These are phyloP conservation scores for Tylopilus subfusipes DNA, from an alignment of 768 basidiomycete genomes.

Conservation along the genomic window DNA sequence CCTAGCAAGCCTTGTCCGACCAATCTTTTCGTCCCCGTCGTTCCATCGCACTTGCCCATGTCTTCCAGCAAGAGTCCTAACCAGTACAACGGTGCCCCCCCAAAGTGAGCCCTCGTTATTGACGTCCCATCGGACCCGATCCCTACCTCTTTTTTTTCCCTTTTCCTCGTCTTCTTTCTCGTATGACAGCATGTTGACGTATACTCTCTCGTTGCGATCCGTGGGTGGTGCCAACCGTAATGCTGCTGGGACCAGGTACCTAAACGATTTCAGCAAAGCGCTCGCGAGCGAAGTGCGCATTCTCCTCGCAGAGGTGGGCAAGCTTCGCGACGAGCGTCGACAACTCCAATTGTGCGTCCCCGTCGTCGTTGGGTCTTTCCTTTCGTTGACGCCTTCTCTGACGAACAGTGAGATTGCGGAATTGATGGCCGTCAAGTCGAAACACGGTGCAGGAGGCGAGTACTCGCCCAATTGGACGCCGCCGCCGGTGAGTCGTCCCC, in stretches of 20 bases:
- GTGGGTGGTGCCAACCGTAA: background rate
- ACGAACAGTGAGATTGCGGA: slow-evolving; percentile 72
- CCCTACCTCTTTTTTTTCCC: background rate
- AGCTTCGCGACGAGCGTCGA: slow-evolving; percentile 56
- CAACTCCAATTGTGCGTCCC: slow-evolving; percentile 51
- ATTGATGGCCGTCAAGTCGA: slow-evolving; percentile 78
- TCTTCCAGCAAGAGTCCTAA: slow-evolving; percentile 34
- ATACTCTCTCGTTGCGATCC: background rate
- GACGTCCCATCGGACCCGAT: background rate
- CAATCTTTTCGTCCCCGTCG: background rate
- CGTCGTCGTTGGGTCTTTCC: background rate
- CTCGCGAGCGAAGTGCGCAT: slow-evolving; percentile 61
- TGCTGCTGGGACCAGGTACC: slow-evolving; percentile 36
- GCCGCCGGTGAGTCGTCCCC: slow-evolving; percentile 44
- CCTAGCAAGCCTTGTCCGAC: background rate
- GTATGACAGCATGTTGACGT: slow-evolving; percentile 6
- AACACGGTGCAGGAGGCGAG: slow-evolving; percentile 77
- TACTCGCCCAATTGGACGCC: slow-evolving; percentile 74
- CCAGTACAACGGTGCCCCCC: slow-evolving; percentile 32
- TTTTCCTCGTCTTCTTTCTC: background rate
- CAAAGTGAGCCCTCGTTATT: slow-evolving; percentile 28
- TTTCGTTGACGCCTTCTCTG: background rate
- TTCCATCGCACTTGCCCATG: slow-evolving; percentile 20
- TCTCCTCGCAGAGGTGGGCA: slow-evolving; percentile 56
- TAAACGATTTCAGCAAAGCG: slow-evolving; percentile 62